Percentiles rank a stretch among this genome's conserved stretches.
These are phyloP conservation scores for Asterella californica DNA, from an alignment of 225 moss, liverwort and hornwort genomes.

Conservation along the genomic window DNA sequence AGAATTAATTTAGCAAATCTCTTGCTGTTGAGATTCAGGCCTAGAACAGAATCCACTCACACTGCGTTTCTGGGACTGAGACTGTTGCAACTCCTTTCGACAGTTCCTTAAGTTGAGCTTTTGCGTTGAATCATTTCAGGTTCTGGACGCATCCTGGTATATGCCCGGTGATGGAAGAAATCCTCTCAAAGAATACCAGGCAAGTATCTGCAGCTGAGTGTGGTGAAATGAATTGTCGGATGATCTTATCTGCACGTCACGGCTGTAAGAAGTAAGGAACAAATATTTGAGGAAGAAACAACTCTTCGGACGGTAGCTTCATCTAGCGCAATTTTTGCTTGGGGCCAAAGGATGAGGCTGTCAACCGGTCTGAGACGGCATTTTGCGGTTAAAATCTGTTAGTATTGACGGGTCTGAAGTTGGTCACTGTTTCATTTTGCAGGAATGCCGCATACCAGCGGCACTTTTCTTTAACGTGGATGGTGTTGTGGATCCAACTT, in stretches of 20 bases:
- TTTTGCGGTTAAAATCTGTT: neutral
- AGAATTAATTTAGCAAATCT: neutral
- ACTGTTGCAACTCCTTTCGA: neutral
- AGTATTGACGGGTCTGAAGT: neutral
- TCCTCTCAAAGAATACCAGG: conserved; percentile 78
- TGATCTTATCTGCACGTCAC: too few species aligned
- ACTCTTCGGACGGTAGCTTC: neutral
- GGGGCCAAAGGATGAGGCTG: neutral
- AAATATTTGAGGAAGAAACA: too few species aligned
- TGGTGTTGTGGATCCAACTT: conserved; percentile 35
- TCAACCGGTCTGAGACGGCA: neutral
- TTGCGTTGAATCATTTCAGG: conserved; percentile 43
- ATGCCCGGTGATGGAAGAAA: conserved; percentile 93
- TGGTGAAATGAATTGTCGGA: neutral
- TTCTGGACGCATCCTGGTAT: conserved; percentile 96
- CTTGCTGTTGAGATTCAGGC: too few species aligned
- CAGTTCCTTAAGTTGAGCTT: neutral
- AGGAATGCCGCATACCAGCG: conserved; percentile 42
- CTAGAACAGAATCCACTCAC: neutral
- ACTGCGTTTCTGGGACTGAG: neutral
- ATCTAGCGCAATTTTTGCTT: neutral
- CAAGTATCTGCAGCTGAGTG: conserved; percentile 11
- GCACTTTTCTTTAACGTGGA: conserved; percentile 46
- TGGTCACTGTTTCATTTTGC: conserved; percentile 1
- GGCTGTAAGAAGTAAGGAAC: too few species aligned